A percentile compares a stretch with the other conserved stretches of the same genome.
Evolutionary conservation across 257 asterid species (phyloP).

Genomic region (Primulina huaijiensis): DNA sequence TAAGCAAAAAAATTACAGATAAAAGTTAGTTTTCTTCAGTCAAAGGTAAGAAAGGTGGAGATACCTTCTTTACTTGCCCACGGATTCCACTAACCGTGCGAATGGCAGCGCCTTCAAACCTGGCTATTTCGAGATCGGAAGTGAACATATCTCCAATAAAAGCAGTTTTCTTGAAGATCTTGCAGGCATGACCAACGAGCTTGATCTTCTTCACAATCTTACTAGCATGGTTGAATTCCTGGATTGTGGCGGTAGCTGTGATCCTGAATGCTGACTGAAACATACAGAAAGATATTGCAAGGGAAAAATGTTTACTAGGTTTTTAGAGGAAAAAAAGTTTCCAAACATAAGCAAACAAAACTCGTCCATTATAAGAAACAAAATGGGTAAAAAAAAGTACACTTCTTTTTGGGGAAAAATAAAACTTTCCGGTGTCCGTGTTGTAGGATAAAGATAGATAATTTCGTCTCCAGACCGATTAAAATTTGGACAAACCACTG

Average conservation of each 20-base stretch:
- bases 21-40: not conserved
- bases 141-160: slow-evolving; percentile 93
- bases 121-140: slow-evolving; percentile 97
- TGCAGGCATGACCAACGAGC: slow-evolving; percentile 86
- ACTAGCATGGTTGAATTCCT: slow-evolving; percentile 92
- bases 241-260: slow-evolving; percentile 83
- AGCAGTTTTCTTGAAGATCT: slow-evolving; percentile 92
- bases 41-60: slow-evolving; percentile 6
- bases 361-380: not conserved
- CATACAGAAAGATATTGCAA: slow-evolving; percentile 20
- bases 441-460: not conserved
- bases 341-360: not conserved
- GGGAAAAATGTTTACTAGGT: not conserved
- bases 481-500: slow-evolving; percentile 1
- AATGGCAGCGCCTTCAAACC: slow-evolving; percentile 93
- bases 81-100: slow-evolving; percentile 96
- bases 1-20: slow-evolving; percentile 5
- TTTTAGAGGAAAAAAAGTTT: not conserved
- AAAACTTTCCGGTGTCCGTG: not conserved
- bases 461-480: not conserved
- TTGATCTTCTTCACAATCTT: slow-evolving; percentile 83
- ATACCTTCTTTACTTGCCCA: slow-evolving; percentile 97
- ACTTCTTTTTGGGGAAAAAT: not conserved
- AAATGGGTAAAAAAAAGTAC: not conserved
- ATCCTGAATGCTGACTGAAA: slow-evolving; percentile 90